These are phyloP conservation scores for Lasiosphaeris hirsuta DNA, from an alignment of 495 filamentous ascomycete genomes.

Conservation along the genomic window DNA sequence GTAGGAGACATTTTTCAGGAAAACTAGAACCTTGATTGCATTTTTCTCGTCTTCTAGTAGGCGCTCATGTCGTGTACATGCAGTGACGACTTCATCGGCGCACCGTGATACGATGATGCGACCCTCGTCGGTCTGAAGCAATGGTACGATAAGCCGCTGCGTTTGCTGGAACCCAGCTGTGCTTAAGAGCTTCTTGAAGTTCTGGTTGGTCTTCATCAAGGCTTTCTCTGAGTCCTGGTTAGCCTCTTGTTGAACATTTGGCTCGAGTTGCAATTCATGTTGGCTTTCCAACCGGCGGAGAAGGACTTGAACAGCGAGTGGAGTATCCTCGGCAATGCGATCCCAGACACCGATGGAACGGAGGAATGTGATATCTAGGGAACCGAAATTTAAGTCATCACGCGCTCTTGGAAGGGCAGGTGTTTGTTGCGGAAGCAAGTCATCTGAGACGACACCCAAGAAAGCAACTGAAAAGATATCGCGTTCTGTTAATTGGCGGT, in stretches of 20 bases:
- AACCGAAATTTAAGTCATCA: background rate
- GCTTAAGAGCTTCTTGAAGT: no score
- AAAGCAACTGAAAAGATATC: conserved; percentile 29
- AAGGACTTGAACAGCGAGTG: background rate
- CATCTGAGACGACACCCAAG: background rate
- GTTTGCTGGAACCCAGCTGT: background rate
- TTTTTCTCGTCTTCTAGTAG: background rate
- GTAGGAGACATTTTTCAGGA: background rate
- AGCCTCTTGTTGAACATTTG: no score
- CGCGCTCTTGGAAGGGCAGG: background rate
- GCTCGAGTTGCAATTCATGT: background rate
- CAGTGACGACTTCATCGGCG: background rate
- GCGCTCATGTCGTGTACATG: background rate
- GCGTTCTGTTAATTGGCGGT: conserved; percentile 21
- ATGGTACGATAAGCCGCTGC: background rate
- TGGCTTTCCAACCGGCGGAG: conserved; percentile 4
- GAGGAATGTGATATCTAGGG: background rate
- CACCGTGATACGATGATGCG: background rate
- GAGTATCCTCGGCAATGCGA: background rate
- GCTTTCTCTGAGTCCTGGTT: background rate
- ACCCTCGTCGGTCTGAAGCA: conserved; percentile 3
- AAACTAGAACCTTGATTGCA: background rate
- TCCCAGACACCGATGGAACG: background rate
- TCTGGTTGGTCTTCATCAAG: background rate
- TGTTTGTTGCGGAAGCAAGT: no score